Percentiles rank a stretch among this genome's conserved stretches.
These are phyloP conservation scores for Chaetomiaceae sp. DNA, from an alignment of 2,329 filamentous ascomycete genomes.

Conservation along the genomic window DNA sequence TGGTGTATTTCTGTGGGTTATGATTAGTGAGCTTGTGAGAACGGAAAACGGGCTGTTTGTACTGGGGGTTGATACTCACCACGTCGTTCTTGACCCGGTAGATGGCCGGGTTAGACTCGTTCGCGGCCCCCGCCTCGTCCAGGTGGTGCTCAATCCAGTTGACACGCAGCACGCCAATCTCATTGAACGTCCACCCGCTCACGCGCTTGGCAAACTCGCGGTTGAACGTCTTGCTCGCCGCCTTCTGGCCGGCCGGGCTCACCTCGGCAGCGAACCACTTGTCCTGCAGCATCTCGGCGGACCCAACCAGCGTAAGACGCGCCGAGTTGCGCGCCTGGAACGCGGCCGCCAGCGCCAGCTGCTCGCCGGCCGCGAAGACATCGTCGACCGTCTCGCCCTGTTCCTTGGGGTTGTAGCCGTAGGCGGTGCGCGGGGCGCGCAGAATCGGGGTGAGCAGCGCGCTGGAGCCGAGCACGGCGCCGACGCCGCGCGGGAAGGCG, in stretches of 20 bases:
- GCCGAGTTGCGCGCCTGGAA: constrained; percentile 92
- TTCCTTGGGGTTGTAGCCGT: constrained; percentile 91
- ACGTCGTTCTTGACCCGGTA: constrained; percentile 97
- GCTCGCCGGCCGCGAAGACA: constrained; percentile 74
- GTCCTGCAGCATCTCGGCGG: constrained; percentile 80
- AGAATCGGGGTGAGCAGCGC: constrained; percentile 76
- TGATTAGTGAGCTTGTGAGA: constrained; percentile 25
- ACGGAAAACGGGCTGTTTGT: background rate
- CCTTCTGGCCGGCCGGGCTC: constrained; percentile 47
- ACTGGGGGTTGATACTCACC: constrained; percentile 50
- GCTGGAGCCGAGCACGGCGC: constrained; percentile 73
- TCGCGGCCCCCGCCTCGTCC: constrained; percentile 45
- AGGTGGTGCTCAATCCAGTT: constrained; percentile 75
- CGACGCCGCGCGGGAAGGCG: constrained; percentile 75
- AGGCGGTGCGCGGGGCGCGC: constrained; percentile 75
- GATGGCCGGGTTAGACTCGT: constrained; percentile 71
- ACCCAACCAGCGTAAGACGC: constrained; percentile 77
- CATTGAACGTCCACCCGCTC: constrained; percentile 94
- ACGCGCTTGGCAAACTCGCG: constrained; percentile 78
- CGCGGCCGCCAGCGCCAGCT: constrained; percentile 77
- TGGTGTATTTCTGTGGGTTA: constrained; percentile 64
- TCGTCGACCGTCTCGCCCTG: constrained; percentile 69
- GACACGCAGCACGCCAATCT: constrained; percentile 81
- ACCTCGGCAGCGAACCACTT: constrained; percentile 83
- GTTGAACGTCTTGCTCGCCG: constrained; percentile 64